phyloP scores from a whole-genome alignment of 768 basidiomycete genomes.

The Jaapia argillacea region DNA sequence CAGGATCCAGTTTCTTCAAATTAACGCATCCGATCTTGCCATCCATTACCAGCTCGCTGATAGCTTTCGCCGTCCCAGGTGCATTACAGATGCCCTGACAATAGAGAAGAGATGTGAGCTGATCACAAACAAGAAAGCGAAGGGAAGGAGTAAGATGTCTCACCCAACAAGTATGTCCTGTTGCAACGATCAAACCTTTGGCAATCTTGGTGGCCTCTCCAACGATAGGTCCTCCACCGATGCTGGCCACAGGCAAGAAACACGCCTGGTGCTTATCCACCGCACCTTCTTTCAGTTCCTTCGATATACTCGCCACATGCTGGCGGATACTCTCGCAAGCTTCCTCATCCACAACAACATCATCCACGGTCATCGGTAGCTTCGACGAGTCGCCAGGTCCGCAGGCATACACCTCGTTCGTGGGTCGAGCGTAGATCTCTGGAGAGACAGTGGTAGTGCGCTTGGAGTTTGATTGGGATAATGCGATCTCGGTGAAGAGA shows the following conservation, averaged over 20 bases:
- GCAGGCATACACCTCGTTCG: conserved; percentile 67
- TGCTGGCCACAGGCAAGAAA: conserved; percentile 57
- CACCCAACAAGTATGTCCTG: conserved; percentile 78
- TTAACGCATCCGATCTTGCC: conserved; percentile 51
- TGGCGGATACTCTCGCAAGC: conserved; percentile 47
- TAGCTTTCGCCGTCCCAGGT: conserved; percentile 69
- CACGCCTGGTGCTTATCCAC: conserved; percentile 61
- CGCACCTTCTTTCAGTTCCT: conserved; percentile 40
- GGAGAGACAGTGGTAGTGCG: conserved; percentile 29
- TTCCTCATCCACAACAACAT: conserved; percentile 46
- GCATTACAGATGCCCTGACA: conserved; percentile 72
- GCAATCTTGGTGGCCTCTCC: conserved; percentile 48
- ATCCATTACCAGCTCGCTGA: conserved; percentile 64
- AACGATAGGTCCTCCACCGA: conserved; percentile 59
- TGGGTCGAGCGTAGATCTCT: conserved; percentile 62
- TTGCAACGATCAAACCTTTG: conserved; percentile 59
- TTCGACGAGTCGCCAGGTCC: conserved; percentile 66
- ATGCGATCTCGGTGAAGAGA: conserved; percentile 69
- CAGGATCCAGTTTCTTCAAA: conserved; percentile 35
- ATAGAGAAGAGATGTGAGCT: conserved; percentile 5
- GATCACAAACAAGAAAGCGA: background rate
- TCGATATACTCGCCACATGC: conserved; percentile 52
- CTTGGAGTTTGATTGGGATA: conserved; percentile 18
- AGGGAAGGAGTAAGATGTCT: conserved; percentile 14
- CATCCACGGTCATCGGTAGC: conserved; percentile 62